Evolutionary conservation across 2,329 filamentous ascomycete genomes (phyloP).

Genomic region (Helminthosporium solani): DNA sequence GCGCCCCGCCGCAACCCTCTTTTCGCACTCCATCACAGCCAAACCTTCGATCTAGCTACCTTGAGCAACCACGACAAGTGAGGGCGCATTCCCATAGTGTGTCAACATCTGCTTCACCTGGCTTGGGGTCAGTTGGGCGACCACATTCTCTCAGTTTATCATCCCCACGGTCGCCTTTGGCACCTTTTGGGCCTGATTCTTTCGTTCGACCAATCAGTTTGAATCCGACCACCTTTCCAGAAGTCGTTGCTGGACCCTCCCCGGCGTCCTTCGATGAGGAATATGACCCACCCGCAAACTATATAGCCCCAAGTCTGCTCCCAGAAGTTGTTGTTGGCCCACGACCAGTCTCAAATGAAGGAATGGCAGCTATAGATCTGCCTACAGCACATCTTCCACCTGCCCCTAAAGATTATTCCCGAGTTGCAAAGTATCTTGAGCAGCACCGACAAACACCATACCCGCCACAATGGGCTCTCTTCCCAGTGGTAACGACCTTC

Average conservation of each 20-base stretch:
- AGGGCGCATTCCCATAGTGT: constrained; percentile 19
- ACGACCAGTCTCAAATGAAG: neutral
- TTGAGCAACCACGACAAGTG: constrained; percentile 11
- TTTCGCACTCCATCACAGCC: constrained; percentile 13
- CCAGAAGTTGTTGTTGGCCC: constrained; percentile 7
- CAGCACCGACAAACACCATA: constrained; percentile 31
- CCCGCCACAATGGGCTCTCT: constrained; percentile 33
- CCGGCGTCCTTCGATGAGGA: neutral
- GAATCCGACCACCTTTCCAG: constrained; percentile 2
- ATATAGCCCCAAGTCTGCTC: constrained; percentile 1
- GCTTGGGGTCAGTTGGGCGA: neutral
- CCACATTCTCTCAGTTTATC: constrained; percentile 19
- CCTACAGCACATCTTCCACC: constrained; percentile 5
- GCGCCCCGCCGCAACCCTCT: constrained; percentile 1
- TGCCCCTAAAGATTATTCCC: constrained; percentile 10
- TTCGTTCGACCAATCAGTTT: constrained; percentile 6
- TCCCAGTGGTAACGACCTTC: constrained; percentile 22
- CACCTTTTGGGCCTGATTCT: constrained; percentile 19
- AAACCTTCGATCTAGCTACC: constrained; percentile 8
- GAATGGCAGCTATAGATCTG: constrained; percentile 1
- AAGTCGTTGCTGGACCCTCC: constrained; percentile 7
- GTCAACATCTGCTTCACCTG: constrained; percentile 3
- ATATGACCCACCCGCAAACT: neutral
- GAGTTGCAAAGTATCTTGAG: constrained; percentile 29
- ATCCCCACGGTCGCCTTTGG: constrained; percentile 1